Base-by-base conservation (phyloP, 2,329 filamentous ascomycete species). In the Westerdykella aurantiaca region DNA sequence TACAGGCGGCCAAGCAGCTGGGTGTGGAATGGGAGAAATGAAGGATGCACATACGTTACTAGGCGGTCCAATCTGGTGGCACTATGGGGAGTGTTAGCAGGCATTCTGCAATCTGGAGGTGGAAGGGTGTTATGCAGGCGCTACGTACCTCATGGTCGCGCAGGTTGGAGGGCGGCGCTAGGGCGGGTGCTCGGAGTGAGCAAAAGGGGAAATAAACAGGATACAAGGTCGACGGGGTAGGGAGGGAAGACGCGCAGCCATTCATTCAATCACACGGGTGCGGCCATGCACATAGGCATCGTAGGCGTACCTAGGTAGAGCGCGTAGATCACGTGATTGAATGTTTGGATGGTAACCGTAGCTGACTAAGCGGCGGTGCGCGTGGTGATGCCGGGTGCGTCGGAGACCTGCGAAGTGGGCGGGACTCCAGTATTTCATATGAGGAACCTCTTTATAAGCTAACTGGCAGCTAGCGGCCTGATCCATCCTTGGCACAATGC, bases 61-160 rank as follows among this genome's bases (percentile, higher is more conserved):
- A 66, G 62, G 51, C 62, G 60, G 51, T 66, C 62, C 54, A 66
- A 58, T 60, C 61, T 63, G 47, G 62, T 65, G 56, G 54, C 62
- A 64, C 62, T 65, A 59, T 57, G 43, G 51, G 37, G 47, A 48
- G 14, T 48, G 53, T 65, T 64, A 65, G 62, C 61, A 56, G 55
- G 53, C 49, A 50, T 41, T 48, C 35, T 21, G 25, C 25, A 29
- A 9, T 29, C 25, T 29, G 7, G 11, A 50, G 31, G 51, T 23
- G 31, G 34, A 22, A 2, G 38, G 33, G 34, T 21, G 3, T 39
- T 21, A 56, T 57, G 56, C 55, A 43, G 42, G 14, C 34, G 14
- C n/a, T 31, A 53, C 58, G 52, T 56, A 63, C 60, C 60, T 47
- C 39, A 44, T 47, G 34, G 33, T 38, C 25, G 29, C 34, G 37